Conservation (phyloP, 371 early-diverging fungal species). For the Mortierella sp. region DNA sequence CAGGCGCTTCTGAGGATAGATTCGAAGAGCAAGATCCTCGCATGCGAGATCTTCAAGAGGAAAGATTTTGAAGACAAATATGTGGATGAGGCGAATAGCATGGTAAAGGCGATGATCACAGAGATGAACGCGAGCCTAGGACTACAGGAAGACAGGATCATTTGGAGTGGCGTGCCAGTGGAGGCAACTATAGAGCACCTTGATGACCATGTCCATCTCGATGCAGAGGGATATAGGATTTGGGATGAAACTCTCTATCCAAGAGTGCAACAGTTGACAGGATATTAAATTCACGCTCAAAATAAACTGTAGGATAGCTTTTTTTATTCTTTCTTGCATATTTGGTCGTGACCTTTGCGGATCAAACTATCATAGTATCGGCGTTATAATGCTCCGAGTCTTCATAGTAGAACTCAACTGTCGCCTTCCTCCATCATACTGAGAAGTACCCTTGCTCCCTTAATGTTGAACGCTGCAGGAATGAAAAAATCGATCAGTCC, state of each 20-base stretch:
- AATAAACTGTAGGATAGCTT: too few species aligned
- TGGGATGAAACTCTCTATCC: constrained; percentile 1
- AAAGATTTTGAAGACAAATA: constrained; percentile 2
- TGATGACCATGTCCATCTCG: neutral
- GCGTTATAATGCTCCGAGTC: too few species aligned
- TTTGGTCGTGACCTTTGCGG: too few species aligned
- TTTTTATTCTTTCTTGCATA: too few species aligned
- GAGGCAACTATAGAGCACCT: neutral
- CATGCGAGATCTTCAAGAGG: constrained; percentile 20
- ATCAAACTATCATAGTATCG: too few species aligned
- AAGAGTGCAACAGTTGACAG: neutral
- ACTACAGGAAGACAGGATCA: neutral
- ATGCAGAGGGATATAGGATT: neutral
- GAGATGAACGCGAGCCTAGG: neutral
- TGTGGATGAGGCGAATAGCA: neutral
- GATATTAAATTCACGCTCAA: too few species aligned
- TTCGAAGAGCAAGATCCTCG: neutral
- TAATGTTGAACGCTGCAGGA: too few species aligned
- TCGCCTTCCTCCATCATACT: too few species aligned
- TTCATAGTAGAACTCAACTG: too few species aligned
- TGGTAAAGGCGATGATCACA: neutral
- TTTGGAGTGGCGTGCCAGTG: neutral
- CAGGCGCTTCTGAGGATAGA: constrained; percentile 16
- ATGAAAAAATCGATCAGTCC: too few species aligned
- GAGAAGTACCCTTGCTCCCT: too few species aligned